These are phyloP conservation scores for Aquanectria penicillioides DNA, from an alignment of 2,329 filamentous ascomycete species.

Conservation along the genomic window DNA sequence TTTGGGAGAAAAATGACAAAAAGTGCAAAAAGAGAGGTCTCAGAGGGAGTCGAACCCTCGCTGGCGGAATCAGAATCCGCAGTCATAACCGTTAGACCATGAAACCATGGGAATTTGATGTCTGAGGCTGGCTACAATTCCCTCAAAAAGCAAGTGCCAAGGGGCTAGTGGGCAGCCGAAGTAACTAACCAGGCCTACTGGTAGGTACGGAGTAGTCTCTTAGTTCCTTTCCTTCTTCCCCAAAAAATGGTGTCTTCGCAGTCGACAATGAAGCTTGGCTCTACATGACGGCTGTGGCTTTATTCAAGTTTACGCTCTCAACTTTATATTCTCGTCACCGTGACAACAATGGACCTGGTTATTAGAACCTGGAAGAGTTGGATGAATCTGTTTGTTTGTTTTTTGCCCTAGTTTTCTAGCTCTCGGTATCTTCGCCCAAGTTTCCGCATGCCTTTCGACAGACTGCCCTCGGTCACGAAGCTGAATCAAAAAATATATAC, in stretches of 20 bases:
- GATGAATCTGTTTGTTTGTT: not conserved
- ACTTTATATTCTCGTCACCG: too few relatives aligned
- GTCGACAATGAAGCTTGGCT: too few relatives aligned
- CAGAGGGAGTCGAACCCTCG: conserved; percentile 28
- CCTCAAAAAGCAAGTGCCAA: not conserved
- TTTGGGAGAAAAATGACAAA: not conserved
- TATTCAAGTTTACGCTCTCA: too few relatives aligned
- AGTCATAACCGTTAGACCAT: conserved; percentile 29
- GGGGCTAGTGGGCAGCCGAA: too few relatives aligned
- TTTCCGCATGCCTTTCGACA: not conserved
- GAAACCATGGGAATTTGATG: conserved; percentile 14
- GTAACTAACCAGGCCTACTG: too few relatives aligned
- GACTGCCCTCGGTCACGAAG: not conserved
- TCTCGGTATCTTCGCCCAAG: not conserved
- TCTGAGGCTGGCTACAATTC: not conserved
- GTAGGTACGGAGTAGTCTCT: too few relatives aligned
- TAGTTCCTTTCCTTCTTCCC: not conserved
- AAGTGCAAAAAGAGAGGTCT: conserved; percentile 13
- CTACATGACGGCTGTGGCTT: too few relatives aligned
- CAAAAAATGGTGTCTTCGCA: too few relatives aligned
- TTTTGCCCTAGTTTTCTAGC: not conserved
- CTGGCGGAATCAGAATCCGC: conserved; percentile 29
- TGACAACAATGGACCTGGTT: too few relatives aligned
- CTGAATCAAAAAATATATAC: conserved; percentile 17
- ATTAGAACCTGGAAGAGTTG: too few relatives aligned